phyloP scores from a whole-genome alignment of 2,329 filamentous ascomycete genomes.

The Fusarium euwallaceae region DNA sequence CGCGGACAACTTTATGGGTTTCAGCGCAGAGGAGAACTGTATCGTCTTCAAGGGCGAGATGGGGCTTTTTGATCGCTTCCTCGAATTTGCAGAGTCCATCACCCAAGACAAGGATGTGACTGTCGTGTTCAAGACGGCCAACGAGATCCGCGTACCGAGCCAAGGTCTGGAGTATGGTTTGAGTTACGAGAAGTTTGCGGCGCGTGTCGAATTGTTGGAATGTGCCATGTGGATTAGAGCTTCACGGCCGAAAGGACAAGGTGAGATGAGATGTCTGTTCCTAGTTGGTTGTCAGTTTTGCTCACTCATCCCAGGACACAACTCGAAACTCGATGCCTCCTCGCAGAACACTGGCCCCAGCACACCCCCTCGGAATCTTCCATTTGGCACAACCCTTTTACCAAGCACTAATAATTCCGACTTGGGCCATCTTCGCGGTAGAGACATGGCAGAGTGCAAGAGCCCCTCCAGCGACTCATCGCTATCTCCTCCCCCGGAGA shows the following conservation, averaged over 20 bases:
- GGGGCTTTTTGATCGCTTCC: slow-evolving; percentile 34
- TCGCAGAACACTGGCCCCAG: background rate
- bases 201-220: slow-evolving; percentile 44
- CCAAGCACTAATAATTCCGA: background rate
- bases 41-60: slow-evolving; percentile 42
- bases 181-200: slow-evolving; percentile 39
- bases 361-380: background rate
- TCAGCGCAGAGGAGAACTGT: slow-evolving; percentile 28
- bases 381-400: background rate
- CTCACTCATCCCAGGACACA: background rate
- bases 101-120: slow-evolving; percentile 11
- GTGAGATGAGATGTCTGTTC: slow-evolving; percentile 12
- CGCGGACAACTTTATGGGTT: slow-evolving; percentile 45
- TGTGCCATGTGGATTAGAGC: slow-evolving; percentile 42
- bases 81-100: slow-evolving; percentile 29
- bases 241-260: background rate
- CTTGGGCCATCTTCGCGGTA: background rate
- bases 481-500: slow-evolving; percentile 34
- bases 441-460: background rate
- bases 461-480: slow-evolving; percentile 15
- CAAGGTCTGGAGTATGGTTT: slow-evolving; percentile 39
- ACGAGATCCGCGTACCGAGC: slow-evolving; percentile 33
- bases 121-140: slow-evolving; percentile 29
- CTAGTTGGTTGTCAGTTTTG: background rate
- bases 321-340: background rate